These are phyloP conservation scores for Ailanthus altissimus DNA, from an alignment of 345 rosid genomes.

Conservation along the genomic window DNA sequence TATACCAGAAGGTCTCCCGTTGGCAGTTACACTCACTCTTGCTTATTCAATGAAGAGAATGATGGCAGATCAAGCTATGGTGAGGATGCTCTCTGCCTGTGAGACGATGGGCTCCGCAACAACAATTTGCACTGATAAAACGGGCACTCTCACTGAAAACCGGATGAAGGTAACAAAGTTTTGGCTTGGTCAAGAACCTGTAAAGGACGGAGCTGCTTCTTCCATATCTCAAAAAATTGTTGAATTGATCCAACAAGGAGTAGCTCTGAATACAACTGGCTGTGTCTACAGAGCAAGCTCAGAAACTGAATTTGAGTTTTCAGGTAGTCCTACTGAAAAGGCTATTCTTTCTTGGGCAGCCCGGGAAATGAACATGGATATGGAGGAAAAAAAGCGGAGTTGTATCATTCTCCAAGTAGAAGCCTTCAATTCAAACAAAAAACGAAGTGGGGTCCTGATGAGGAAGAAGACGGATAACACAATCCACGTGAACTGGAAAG, in stretches of 20 bases:
- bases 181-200: conserved; percentile 56
- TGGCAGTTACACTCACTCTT: conserved; percentile 77
- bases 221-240: conserved; percentile 36
- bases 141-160: conserved; percentile 79
- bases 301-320: conserved; percentile 42
- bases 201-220: conserved; percentile 15
- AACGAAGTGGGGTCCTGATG: conserved; percentile 57
- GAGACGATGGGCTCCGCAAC: conserved; percentile 95
- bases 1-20: conserved; percentile 77
- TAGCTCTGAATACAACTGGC: conserved; percentile 66
- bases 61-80: conserved; percentile 89
- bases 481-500: conserved; percentile 70
- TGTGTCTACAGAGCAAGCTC: conserved; percentile 39
- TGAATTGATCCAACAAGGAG: conserved; percentile 56
- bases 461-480: conserved; percentile 39
- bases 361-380: conserved; percentile 37
- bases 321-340: conserved; percentile 74
- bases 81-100: conserved; percentile 71
- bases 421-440: conserved; percentile 70
- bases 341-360: conserved; percentile 79
- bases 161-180: conserved; percentile 64
- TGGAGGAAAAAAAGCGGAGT: conserved; percentile 37
- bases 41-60: conserved; percentile 84
- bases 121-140: conserved; percentile 70
- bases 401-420: conserved; percentile 54